Conservation (phyloP, 2,329 filamentous ascomycete genomes). For the Fusarium nanum region DNA sequence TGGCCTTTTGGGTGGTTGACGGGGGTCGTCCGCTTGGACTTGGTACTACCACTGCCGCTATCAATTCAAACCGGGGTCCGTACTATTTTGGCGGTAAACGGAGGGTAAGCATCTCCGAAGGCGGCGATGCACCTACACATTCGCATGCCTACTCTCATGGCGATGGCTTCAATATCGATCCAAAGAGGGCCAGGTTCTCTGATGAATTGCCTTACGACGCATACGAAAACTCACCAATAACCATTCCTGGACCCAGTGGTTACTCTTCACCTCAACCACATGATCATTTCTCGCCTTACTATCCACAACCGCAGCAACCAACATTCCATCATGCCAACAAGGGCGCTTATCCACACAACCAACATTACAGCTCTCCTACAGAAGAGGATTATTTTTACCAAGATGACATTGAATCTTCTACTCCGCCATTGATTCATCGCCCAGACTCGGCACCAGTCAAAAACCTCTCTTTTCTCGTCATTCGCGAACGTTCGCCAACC, state of each 20-base stretch:
- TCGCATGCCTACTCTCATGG: not conserved
- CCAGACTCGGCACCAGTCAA: conserved; percentile 48
- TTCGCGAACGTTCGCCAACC: conserved; percentile 51
- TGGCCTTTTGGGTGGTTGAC: conserved; percentile 56
- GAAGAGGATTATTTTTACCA: conserved; percentile 28
- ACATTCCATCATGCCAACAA: conserved; percentile 21
- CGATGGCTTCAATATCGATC: conserved; percentile 41
- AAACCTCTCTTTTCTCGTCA: conserved; percentile 54
- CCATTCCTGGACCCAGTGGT: conserved; percentile 18
- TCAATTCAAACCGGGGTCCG: conserved; percentile 37
- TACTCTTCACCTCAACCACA: conserved; percentile 10
- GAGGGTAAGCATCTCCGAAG: conserved; percentile 52
- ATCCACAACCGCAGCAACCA: conserved; percentile 10
- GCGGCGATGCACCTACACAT: conserved; percentile 35
- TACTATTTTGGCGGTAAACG: conserved; percentile 55
- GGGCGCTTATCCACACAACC: conserved; percentile 12
- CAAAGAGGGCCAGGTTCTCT: conserved; percentile 42
- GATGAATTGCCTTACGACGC: conserved; percentile 32
- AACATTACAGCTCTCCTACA: conserved; percentile 6
- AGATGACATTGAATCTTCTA: conserved; percentile 24
- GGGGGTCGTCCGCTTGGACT: conserved; percentile 47
- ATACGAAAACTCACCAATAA: conserved; percentile 20
- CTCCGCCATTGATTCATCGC: conserved; percentile 22
- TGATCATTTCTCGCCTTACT: conserved; percentile 1
- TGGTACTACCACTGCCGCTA: conserved; percentile 41